Evolutionary conservation across 768 basidiomycete species (phyloP), one percentile per base, ranked within the genome.

Genomic region (Xerocomellus dryophilus): DNA sequence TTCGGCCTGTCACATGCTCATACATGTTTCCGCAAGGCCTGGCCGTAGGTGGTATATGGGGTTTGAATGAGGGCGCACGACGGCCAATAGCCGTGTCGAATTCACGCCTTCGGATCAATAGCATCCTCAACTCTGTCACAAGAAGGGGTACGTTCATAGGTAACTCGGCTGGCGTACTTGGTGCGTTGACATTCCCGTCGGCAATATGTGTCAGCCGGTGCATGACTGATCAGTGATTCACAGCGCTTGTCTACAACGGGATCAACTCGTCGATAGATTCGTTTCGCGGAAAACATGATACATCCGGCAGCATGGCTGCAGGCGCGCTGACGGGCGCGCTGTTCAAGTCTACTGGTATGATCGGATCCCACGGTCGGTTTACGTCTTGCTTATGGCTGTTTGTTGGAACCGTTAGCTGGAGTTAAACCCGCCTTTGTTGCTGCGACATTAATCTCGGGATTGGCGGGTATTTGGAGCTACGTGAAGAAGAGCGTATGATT

Each of bases 141-240:
- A 79, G 96, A 75, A 83, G 97, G 75, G 97, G 97, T 31, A 96
- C 93, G 43, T 97, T 96, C 75, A 87, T 97, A 74, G 97, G 94
- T 66, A 99, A 98, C 78, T 97, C 93, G 67, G 91, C 95, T 70
- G 97, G 97, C 71, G 91, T 98, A 58, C 78, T 98, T 59, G 97
- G 97, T 98, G 66, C 73, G 90, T 81, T 69, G 59, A 54, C 59
- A 63, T 71, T 62, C 58, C 65, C 67, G 66, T 67, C 65, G 67
- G 67, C 63, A 61, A 50, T 40, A 36, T 45, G 23, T 47, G 55
- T 29, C 48, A 57, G 45, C 50, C 67, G 66, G 69, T 70, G 69
- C 72, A 61, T 76, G 73, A 67, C 65, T 65, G 56, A 73, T 67
- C 31, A 17, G 42, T 69, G 38, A 61, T 53, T 61, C 59, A 59